phyloP scores from a whole-genome alignment of 176 grass and related monocot species.

The Alopecurus myosuroides region DNA sequence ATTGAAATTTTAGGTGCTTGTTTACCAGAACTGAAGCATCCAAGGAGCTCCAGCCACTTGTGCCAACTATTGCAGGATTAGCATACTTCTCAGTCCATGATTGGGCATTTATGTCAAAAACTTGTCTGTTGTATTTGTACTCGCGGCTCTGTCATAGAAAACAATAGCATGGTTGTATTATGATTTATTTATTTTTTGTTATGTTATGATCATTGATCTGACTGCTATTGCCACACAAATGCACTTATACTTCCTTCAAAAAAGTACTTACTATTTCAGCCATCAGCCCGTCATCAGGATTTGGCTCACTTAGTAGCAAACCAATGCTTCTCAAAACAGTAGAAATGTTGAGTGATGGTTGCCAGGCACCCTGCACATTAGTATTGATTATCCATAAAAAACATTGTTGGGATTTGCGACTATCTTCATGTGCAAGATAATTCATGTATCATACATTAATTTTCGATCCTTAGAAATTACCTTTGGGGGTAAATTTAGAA shows the following conservation, averaged over 20 bases:
- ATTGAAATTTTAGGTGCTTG: neutral
- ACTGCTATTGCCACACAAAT: conserved; percentile 1
- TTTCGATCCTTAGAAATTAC: conserved; percentile 19
- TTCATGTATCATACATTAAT: neutral
- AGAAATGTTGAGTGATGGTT: conserved; percentile 84
- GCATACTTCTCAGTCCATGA: conserved; percentile 77
- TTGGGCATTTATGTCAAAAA: conserved; percentile 70
- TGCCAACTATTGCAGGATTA: conserved; percentile 41
- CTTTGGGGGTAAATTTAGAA: conserved; percentile 95
- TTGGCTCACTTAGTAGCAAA: conserved; percentile 68
- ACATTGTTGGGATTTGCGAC: conserved; percentile 12
- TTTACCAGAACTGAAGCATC: conserved; percentile 30
- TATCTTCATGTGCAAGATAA: neutral
- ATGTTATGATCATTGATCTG: neutral
- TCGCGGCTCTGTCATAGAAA: conserved; percentile 59
- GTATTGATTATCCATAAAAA: conserved; percentile 11
- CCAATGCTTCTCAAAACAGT: conserved; percentile 79
- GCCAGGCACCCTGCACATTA: conserved; percentile 67
- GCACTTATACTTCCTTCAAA: conserved; percentile 41
- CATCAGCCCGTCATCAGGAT: conserved; percentile 88
- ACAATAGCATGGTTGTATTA: conserved; percentile 11
- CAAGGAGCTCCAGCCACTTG: conserved; percentile 33
- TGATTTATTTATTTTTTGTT: too few species aligned
- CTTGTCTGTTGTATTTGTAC: conserved; percentile 78
- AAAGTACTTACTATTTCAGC: conserved; percentile 74